Evolutionary conservation across 371 early-diverging fungal genomes (phyloP), one percentile per base, ranked within the genome.

Genomic region (Circinella umbellata): DNA sequence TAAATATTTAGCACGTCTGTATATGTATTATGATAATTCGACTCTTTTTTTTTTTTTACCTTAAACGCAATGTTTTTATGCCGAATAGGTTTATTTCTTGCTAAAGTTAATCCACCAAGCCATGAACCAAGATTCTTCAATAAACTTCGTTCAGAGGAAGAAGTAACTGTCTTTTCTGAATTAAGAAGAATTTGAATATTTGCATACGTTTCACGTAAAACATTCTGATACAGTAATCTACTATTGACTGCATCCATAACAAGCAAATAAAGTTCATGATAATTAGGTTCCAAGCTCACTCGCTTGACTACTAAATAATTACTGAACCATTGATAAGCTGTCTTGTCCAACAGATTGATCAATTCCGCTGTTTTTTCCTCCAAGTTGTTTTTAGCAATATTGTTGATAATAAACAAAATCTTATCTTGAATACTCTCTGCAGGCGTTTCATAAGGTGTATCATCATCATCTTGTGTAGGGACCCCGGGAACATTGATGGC

Each of bases 51-150:
- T 11, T 7, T 8, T 42, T 42, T 47, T 80, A 92, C 93, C 87
- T 99, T 99, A 76, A 98, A 93, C 0, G 95, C 89, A 64, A 98
- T 86, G 64, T 96, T 88, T 64, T 95, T 95, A 80, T 97, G 96
- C 74, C 92, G 89, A 73, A 99, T 94, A 7, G 99, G 99, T 62
- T 88, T 89, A 76, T 98, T 92, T 36, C 92, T 88, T 18, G 96
- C 96, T 18, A 99, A 73, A 3, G 99, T 97, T 74, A 98, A 88
- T n/a, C 91, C 90, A 54, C 99, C 99, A 7, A 99, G 89, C 99
- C 99, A 99, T 7, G 94, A 88, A 46, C 98, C 99, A 47, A 98
- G 82, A 76, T 96, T 98, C 79, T 98, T 98, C 61, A 99, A 78
- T 39, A 95, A 83, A 11, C 91, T 86, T 15, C 98, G 86, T 70